Conservation (phyloP, 352 stramenopile genomes). For the Globisporangium radiosum region DNA sequence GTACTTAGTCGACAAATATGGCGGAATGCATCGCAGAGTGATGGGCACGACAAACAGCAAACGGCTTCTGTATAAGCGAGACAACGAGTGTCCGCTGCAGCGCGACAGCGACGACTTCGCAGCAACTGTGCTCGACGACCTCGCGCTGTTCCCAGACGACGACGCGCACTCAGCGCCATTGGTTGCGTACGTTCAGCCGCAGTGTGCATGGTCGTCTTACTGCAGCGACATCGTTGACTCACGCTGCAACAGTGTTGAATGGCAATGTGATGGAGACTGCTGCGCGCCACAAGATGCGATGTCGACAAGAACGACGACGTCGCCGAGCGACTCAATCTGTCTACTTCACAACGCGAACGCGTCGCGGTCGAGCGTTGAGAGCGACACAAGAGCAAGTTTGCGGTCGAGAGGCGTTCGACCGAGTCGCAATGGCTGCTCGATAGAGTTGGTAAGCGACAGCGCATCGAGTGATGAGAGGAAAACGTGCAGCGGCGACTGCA, state of each 20-base stretch:
- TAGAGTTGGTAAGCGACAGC: conserved; percentile 14
- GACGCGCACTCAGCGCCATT: neutral
- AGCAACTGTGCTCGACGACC: conserved; percentile 29
- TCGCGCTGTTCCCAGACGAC: conserved; percentile 15
- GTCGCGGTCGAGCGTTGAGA: neutral
- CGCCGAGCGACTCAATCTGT: conserved; percentile 4
- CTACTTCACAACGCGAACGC: neutral
- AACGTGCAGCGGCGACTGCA: no score
- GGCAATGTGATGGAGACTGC: no score
- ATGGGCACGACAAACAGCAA: no score
- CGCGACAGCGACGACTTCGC: conserved; percentile 17
- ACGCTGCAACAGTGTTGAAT: neutral
- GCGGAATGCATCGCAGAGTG: no score
- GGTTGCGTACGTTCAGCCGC: conserved; percentile 2
- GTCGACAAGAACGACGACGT: neutral
- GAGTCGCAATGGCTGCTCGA: no score
- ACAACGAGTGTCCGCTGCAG: no score
- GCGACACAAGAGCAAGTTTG: neutral
- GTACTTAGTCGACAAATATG: no score
- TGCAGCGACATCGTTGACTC: neutral
- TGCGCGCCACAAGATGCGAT: no score
- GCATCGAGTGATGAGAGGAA: no score
- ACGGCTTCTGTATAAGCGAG: no score
- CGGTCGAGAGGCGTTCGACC: neutral
- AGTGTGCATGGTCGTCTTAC: conserved; percentile 3